Base-by-base conservation (phyloP, 768 basidiomycete genomes). In the Tulasnella sp. region DNA sequence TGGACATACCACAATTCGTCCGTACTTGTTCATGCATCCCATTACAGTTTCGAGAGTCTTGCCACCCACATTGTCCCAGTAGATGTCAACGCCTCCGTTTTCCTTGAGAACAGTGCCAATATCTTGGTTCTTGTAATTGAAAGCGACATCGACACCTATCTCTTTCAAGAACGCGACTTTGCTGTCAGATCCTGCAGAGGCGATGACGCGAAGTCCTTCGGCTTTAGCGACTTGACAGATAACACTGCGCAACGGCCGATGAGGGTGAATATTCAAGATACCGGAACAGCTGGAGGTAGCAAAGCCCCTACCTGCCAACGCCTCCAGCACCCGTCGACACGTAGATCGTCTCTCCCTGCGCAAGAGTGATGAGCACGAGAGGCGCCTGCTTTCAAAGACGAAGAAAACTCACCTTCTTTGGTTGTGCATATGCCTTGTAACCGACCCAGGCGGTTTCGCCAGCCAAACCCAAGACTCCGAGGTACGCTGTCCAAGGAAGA, bases 161-260 rank as follows among this genome's bases (percentile, higher is more conserved):
- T 81, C 85, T 70, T 85, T 86, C 82, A 91, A 71, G 79, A 87
- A 91, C 5, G 84, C 81, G 8, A 93, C 90, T 82, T 93, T 93
- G 72, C 91, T 89, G n/a, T 92, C 90, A 0, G 88, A 87, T 1
- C 92, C 91, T 0, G 90, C 89, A 0, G 89, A 91, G 0, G 87
- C 90, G 70, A 93, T 90, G 49, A 93, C 91, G 79, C 89, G 90
- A 45, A 85, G 77, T 0, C 86, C 86, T 0, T 83, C 81, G 0
- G 78, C 78, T 78, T 86, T 86, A 34, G 86, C 85, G n/a, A 86
- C 78, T 80, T 87, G 85, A 38, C 84, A 81, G 68, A 86, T 85
- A 22, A 85, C 38, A 5, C 74, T 79, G 40, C 70, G 37, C 34
- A 58, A 29, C 11, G 19, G 29, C 12, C 29, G 11, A 54, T 19